A percentile compares a stretch with the other conserved stretches of the same genome.
Evolutionary conservation across 2,329 filamentous ascomycete species (phyloP).

Genomic region (Pseudocercospora ulei): DNA sequence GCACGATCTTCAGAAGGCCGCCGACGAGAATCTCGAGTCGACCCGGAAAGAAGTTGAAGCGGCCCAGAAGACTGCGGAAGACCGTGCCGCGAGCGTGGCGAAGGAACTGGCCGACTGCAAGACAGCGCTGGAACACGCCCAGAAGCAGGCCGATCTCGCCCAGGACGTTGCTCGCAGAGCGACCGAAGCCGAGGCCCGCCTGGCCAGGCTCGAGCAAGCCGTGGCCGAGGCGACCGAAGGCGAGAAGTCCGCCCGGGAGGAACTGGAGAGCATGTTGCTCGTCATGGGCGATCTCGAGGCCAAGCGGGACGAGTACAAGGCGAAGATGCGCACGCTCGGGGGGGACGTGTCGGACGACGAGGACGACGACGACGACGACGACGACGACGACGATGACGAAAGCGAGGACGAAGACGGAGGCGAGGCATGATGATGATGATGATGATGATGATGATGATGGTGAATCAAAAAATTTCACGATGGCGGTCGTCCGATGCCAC

Average conservation of each 20-base stretch:
- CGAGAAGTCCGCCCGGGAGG: constrained; percentile 21
- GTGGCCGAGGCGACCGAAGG: constrained; percentile 15
- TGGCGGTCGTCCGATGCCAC: too few species aligned
- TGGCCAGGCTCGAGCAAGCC: constrained; percentile 17
- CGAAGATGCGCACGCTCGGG: constrained; percentile 27
- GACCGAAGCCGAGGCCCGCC: constrained; percentile 8
- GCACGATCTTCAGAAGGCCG: constrained; percentile 8
- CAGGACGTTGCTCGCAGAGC: not conserved
- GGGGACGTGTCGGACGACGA: constrained; percentile 32
- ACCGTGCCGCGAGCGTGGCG: too few species aligned
- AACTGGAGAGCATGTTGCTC: constrained; percentile 34
- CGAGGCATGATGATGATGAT: too few species aligned
- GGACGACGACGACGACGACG: constrained; percentile 29
- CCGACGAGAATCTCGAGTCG: not conserved
- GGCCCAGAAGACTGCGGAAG: not conserved
- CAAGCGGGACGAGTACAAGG: constrained; percentile 33
- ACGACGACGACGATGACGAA: constrained; percentile 27
- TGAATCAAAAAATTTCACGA: too few species aligned
- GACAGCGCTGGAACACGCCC: not conserved
- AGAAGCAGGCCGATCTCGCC: not conserved
- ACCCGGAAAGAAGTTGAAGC: not conserved
- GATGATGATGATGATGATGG: constrained; percentile 13
- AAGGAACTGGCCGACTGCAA: not conserved
- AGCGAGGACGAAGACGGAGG: too few species aligned
- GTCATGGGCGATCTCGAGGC: constrained; percentile 43